A percentile compares a stretch with the other conserved stretches of the same genome.
Conservation (phyloP, 2,329 filamentous ascomycete species). For the Cercospora brassicicola region DNA sequence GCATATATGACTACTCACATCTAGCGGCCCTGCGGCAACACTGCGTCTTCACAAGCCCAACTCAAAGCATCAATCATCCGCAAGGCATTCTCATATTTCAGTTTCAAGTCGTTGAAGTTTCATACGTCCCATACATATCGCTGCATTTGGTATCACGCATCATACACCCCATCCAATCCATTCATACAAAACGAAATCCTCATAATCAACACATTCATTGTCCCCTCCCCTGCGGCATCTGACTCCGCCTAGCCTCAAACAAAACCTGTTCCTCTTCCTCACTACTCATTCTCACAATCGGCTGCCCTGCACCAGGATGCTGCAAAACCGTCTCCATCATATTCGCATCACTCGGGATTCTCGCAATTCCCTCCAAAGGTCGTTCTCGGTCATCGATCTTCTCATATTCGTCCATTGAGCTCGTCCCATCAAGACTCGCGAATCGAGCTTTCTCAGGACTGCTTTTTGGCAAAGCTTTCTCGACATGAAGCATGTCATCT, state of each 20-base stretch:
- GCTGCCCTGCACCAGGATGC: background rate
- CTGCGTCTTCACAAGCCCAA: too few relatives aligned
- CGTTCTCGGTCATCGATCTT: background rate
- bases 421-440: background rate
- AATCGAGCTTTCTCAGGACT: background rate
- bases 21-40: too few relatives aligned
- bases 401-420: background rate
- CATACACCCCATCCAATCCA: background rate
- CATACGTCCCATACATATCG: background rate
- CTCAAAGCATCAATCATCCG: too few relatives aligned
- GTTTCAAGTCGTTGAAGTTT: too few relatives aligned
- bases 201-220: background rate
- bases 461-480: background rate
- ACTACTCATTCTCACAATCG: background rate
- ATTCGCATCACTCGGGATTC: conserved; percentile 8
- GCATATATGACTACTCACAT: too few relatives aligned
- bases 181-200: background rate
- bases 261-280: background rate
- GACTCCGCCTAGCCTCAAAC: conserved; percentile 1
- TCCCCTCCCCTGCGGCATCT: background rate
- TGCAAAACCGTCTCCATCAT: conserved; percentile 3
- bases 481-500: conserved; percentile 1
- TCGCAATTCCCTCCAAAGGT: background rate
- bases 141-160: background rate
- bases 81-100: too few relatives aligned